Conservation (phyloP, 352 stramenopile species). For the Phytophthora brassicae region DNA sequence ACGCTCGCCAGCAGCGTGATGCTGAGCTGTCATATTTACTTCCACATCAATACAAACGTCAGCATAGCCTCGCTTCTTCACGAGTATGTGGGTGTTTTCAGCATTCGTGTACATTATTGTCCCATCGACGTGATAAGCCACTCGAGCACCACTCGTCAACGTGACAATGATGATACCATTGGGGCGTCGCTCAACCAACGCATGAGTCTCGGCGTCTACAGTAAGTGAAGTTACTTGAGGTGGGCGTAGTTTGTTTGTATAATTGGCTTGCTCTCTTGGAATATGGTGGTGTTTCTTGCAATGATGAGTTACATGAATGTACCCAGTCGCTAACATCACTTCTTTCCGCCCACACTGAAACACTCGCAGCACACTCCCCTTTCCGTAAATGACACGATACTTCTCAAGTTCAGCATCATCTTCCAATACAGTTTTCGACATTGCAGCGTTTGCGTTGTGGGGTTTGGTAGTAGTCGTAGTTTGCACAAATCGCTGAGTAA, state of each 20-base stretch:
- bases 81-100: conserved; percentile 48
- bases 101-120: conserved; percentile 62
- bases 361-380: conserved; percentile 56
- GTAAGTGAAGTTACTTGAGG: conserved; percentile 28
- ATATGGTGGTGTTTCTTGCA: conserved; percentile 7
- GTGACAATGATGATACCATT: conserved; percentile 67
- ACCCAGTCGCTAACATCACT: conserved; percentile 57
- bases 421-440: neutral
- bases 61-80: conserved; percentile 53
- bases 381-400: conserved; percentile 59
- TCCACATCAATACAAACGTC: conserved; percentile 74
- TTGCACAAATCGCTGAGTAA: conserved; percentile 42
- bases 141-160: conserved; percentile 53
- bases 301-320: conserved; percentile 24
- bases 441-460: neutral
- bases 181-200: conserved; percentile 50
- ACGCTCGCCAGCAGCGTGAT: conserved; percentile 54
- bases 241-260: neutral
- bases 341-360: conserved; percentile 36
- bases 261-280: neutral
- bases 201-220: conserved; percentile 73
- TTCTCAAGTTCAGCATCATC: conserved; percentile 1
- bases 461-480: neutral
- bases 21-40: conserved; percentile 60
- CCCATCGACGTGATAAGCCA: conserved; percentile 67